These are phyloP conservation scores for Thuja plicata DNA, from an alignment of 83 land plant species.

Conservation along the genomic window DNA sequence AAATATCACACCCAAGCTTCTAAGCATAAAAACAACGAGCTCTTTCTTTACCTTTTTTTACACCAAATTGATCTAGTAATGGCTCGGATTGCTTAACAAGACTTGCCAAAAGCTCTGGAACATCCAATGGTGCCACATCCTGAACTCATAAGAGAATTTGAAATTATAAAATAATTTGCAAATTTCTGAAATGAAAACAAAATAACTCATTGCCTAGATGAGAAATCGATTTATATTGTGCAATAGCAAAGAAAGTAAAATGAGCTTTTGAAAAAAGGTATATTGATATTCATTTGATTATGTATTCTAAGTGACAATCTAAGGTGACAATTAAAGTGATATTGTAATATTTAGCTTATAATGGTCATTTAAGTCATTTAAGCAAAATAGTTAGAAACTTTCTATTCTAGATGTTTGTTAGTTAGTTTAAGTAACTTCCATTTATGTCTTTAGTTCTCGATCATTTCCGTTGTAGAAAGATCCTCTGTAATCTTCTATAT, in stretches of 20 bases:
- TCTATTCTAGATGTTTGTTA: too few species aligned
- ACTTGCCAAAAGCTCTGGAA: constrained; percentile 77
- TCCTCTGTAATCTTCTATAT: too few species aligned
- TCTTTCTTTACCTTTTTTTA: constrained; percentile 50
- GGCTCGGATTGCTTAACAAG: constrained; percentile 75
- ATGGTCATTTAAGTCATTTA: too few species aligned
- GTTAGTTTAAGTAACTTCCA: too few species aligned
- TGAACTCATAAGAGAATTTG: constrained; percentile 6
- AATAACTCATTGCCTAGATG: neutral
- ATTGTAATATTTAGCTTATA: too few species aligned
- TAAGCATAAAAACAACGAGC: neutral
- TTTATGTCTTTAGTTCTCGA: too few species aligned
- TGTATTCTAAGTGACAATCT: neutral
- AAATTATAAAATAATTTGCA: neutral
- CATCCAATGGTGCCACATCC: constrained; percentile 88
- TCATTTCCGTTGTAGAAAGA: too few species aligned
- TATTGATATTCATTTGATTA: neutral
- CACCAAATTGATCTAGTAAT: constrained; percentile 74
- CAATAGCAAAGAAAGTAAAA: neutral
- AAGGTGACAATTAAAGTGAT: neutral
- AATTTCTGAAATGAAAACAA: neutral
- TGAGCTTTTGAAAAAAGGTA: neutral
- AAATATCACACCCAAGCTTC: neutral
- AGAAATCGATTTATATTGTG: neutral
- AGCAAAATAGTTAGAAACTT: too few species aligned